phyloP scores from a whole-genome alignment of 495 filamentous ascomycete genomes.

The Usnea hakonensis region DNA sequence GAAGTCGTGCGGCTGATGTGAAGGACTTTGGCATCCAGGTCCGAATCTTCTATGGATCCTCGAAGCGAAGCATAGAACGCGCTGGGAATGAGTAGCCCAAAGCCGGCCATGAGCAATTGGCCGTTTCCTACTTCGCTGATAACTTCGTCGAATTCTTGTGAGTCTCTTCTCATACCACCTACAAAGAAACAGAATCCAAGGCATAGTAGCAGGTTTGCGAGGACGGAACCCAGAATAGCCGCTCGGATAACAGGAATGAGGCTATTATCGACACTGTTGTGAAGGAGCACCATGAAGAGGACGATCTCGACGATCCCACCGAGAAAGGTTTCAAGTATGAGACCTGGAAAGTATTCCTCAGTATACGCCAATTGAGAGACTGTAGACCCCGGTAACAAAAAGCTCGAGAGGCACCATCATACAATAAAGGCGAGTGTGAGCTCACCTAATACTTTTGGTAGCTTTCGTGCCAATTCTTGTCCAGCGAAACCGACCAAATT shows the following conservation, averaged over 20 bases:
- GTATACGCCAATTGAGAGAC: not conserved
- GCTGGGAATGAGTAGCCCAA: constrained; percentile 76
- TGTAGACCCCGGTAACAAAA: not conserved
- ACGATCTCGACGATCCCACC: constrained; percentile 76
- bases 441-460: constrained; percentile 64
- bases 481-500: constrained; percentile 83
- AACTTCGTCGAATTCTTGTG: constrained; percentile 64
- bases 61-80: constrained; percentile 61
- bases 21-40: constrained; percentile 44
- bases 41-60: constrained; percentile 30
- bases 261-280: constrained; percentile 33
- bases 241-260: constrained; percentile 69
- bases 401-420: not conserved
- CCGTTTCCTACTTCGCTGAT: constrained; percentile 77
- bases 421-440: too few relatives aligned
- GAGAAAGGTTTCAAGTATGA: constrained; percentile 69
- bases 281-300: constrained; percentile 68
- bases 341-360: constrained; percentile 21
- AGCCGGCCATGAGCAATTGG: constrained; percentile 70
- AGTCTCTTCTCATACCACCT: constrained; percentile 58
- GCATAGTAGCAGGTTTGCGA: constrained; percentile 72
- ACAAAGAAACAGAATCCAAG: constrained; percentile 71
- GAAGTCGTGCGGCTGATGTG: constrained; percentile 69
- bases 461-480: constrained; percentile 69
- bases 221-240: constrained; percentile 71